These are phyloP conservation scores for Leccinum incarnatum DNA, from an alignment of 768 basidiomycete species.

Conservation along the genomic window DNA sequence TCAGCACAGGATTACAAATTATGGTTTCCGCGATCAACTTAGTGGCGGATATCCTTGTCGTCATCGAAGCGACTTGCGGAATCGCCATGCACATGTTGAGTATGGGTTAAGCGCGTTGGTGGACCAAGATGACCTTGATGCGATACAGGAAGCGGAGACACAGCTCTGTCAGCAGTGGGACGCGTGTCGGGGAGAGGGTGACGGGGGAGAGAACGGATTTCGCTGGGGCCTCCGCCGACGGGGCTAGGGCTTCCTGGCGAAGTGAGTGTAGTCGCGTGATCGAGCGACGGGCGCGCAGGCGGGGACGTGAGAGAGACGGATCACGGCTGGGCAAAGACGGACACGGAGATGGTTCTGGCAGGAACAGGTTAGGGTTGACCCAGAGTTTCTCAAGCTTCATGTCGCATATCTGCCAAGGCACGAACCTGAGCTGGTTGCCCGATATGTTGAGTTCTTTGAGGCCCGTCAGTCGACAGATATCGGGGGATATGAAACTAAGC, in stretches of 20 bases:
- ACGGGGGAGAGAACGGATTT: background rate
- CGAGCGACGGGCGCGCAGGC: no score
- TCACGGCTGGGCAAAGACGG: no score
- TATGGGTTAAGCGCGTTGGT: no score
- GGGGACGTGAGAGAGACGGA: slow-evolving; percentile 10
- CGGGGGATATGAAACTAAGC: slow-evolving; percentile 58
- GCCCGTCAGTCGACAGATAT: slow-evolving; percentile 51
- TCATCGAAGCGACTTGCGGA: no score
- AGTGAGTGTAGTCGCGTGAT: background rate
- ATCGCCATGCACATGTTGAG: no score
- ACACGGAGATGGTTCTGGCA: slow-evolving; percentile 26
- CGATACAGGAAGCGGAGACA: no score
- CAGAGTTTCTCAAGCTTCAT: slow-evolving; percentile 50
- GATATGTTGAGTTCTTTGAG: slow-evolving; percentile 62
- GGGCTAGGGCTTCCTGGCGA: background rate
- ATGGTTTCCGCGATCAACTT: no score
- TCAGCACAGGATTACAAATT: no score
- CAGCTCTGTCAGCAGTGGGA: slow-evolving; percentile 16
- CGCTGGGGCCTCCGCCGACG: background rate
- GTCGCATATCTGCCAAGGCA: slow-evolving; percentile 63
- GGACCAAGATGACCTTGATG: no score
- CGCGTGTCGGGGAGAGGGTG: slow-evolving; percentile 11
- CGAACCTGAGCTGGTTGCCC: slow-evolving; percentile 52
- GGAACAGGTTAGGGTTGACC: slow-evolving; percentile 62
- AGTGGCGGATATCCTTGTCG: no score